Conservation (phyloP, 2,329 filamentous ascomycete species). For the Cytospora piceae region DNA sequence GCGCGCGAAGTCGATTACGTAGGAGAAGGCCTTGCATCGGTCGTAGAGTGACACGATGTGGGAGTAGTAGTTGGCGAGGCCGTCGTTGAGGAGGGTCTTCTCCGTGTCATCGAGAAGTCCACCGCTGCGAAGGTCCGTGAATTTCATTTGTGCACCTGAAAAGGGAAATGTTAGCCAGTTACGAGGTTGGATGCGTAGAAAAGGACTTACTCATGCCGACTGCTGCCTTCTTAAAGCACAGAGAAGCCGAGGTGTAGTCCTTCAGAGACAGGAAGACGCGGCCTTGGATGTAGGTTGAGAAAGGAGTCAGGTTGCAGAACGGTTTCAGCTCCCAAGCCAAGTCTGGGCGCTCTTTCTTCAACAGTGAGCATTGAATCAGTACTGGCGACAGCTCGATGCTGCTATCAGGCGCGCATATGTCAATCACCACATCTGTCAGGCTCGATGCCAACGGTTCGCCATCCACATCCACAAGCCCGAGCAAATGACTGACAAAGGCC, state of each 20-base stretch:
- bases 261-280: slow-evolving; percentile 75
- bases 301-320: slow-evolving; percentile 62
- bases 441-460: slow-evolving; percentile 58
- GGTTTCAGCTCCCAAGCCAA: slow-evolving; percentile 60
- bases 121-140: slow-evolving; percentile 58
- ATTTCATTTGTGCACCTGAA: slow-evolving; percentile 51
- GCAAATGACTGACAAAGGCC: slow-evolving; percentile 63
- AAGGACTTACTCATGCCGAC: slow-evolving; percentile 75
- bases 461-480: slow-evolving; percentile 63
- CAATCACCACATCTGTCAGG: slow-evolving; percentile 68
- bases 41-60: slow-evolving; percentile 87
- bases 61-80: slow-evolving; percentile 81
- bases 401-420: slow-evolving; percentile 67
- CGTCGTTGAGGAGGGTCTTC: slow-evolving; percentile 69
- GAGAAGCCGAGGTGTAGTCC: slow-evolving; percentile 73
- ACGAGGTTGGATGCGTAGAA: background rate
- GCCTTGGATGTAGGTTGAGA: slow-evolving; percentile 81
- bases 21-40: slow-evolving; percentile 73
- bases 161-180: slow-evolving; percentile 36
- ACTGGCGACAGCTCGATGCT: slow-evolving; percentile 66
- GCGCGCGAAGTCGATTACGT: slow-evolving; percentile 81
- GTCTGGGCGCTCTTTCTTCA: slow-evolving; percentile 63
- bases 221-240: slow-evolving; percentile 80
- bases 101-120: slow-evolving; percentile 78
- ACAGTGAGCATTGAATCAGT: slow-evolving; percentile 64